These are phyloP conservation scores for Francoa sonchifolia DNA, from an alignment of 441 rosid genomes.

Conservation along the genomic window DNA sequence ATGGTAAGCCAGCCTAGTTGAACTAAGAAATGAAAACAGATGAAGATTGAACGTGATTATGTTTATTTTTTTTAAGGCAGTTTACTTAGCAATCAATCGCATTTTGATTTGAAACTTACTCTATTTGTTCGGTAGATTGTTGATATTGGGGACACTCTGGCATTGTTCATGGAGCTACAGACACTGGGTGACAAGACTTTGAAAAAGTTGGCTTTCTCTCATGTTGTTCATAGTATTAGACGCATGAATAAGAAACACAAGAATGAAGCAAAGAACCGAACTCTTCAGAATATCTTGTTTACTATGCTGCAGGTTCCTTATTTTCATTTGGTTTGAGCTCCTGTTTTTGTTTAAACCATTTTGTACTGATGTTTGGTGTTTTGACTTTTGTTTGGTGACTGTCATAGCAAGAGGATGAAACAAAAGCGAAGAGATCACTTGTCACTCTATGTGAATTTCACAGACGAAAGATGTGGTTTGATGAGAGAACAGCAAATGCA, in stretches of 20 bases:
- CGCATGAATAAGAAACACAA: conserved; percentile 65
- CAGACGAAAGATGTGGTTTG: conserved; percentile 76
- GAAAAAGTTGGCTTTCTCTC: conserved; percentile 66
- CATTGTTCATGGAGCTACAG: conserved; percentile 78
- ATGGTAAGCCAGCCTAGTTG: too few species aligned
- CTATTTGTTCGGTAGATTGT: conserved; percentile 37
- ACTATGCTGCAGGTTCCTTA: conserved; percentile 50
- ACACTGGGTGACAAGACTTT: conserved; percentile 58
- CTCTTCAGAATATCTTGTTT: conserved; percentile 69
- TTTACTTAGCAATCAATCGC: background rate
- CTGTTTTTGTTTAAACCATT: conserved; percentile 3
- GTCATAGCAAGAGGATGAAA: conserved; percentile 69
- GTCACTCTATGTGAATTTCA: conserved; percentile 66
- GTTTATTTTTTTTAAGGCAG: background rate
- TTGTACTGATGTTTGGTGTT: background rate
- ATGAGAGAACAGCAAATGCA: conserved; percentile 81
- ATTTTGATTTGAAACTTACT: background rate
- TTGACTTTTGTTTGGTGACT: conserved; percentile 2
- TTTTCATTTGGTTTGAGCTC: background rate
- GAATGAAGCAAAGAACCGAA: conserved; percentile 59
- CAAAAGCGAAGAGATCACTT: conserved; percentile 65
- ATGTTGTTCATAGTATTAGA: conserved; percentile 64
- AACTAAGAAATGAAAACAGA: too few species aligned
- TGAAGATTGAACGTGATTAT: too few species aligned
- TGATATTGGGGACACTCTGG: conserved; percentile 46